Base-by-base conservation (phyloP, 768 basidiomycete genomes). In the Tricholoma sp. region DNA sequence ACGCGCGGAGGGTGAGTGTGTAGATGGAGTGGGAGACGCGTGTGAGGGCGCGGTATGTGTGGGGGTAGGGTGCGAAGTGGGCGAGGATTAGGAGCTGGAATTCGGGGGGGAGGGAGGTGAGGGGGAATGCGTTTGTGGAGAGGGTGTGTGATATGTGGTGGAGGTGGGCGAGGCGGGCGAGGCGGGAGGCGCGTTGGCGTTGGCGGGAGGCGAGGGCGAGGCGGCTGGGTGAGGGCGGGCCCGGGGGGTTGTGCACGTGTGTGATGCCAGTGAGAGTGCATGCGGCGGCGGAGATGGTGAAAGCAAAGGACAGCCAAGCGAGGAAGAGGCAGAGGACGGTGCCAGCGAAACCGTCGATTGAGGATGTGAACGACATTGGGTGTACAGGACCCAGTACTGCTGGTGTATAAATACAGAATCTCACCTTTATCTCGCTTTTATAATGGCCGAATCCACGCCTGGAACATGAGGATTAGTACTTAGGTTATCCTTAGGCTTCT, bases 31-130 rank as follows among this genome's bases (percentile, higher is more conserved):
- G 63, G 20, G 73, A 74, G n/a, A 71, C 73, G 33, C 59, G 66
- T 28, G 69, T 60, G 39, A 76, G 72, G n/a, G 68, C 59, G 17
- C 60, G 59, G 31, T 72, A 74, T 11, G 70, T 71, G 8, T 56
- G 52, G 11, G 65, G 63, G 56, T 64, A 72, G 33, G 70, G 65
- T 7, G 70, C 62, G 39, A 69, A 65, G 44, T 69, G 59, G 18
- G 63, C 58, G 7, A 76, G 61, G 32, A 76, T 63, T 13, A 63
- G 48, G 41, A 71, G 59, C 54, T 65, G 62, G 20, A 76, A 49
- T 58, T 74, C 74, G 11, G 65, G 59, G 1, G 73, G 74, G 9
- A 76, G 68, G 29, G 61, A 54, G 47, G 61, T 49, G 44, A 76
- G 63, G 12, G 61, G 68, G 51, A 72, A 72, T 1, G 66, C 58